Percentiles rank a stretch among this genome's conserved stretches.
Conservation (phyloP, 768 basidiomycete genomes). For the Gelatoporia subvermispora region DNA sequence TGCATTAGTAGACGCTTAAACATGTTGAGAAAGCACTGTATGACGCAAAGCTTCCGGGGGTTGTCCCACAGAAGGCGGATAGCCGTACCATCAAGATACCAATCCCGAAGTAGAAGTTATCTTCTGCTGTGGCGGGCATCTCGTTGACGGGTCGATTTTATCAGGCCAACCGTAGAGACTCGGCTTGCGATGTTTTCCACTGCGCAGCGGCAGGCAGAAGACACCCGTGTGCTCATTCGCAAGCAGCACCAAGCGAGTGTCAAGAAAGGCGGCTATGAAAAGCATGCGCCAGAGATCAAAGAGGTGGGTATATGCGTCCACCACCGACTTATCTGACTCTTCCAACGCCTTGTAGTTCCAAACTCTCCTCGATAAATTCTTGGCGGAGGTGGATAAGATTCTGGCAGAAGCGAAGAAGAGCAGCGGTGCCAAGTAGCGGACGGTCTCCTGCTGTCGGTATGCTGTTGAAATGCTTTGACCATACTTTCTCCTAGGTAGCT, state of each 20-base stretch:
- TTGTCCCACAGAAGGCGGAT: conserved; percentile 70
- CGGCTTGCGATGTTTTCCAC: conserved; percentile 49
- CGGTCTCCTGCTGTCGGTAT: background rate
- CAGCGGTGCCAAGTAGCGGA: conserved; percentile 22
- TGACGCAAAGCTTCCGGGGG: conserved; percentile 65
- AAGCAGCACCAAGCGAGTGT: conserved; percentile 61
- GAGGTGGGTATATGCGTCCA: conserved; percentile 44
- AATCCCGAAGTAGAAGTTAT: conserved; percentile 60
- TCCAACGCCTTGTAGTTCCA: conserved; percentile 72
- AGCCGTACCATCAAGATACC: conserved; percentile 71
- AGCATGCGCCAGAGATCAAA: conserved; percentile 64
- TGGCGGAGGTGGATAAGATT: conserved; percentile 64
- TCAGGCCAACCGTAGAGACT: conserved; percentile 74
- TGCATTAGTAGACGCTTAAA: conserved; percentile 64
- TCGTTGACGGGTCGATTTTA: background rate
- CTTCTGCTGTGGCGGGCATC: background rate
- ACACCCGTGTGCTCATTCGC: conserved; percentile 69
- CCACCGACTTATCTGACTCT: background rate
- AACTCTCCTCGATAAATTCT: conserved; percentile 57
- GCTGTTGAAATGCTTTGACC: no score
- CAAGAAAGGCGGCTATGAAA: conserved; percentile 66
- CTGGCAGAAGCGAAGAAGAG: conserved; percentile 60
- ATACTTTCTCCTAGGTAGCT: no score
- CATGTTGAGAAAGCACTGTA: conserved; percentile 71
- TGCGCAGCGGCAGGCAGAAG: conserved; percentile 66